These are phyloP conservation scores for Sphagnurus paluster DNA, from an alignment of 1,284 basidiomycete species.

Conservation along the genomic window DNA sequence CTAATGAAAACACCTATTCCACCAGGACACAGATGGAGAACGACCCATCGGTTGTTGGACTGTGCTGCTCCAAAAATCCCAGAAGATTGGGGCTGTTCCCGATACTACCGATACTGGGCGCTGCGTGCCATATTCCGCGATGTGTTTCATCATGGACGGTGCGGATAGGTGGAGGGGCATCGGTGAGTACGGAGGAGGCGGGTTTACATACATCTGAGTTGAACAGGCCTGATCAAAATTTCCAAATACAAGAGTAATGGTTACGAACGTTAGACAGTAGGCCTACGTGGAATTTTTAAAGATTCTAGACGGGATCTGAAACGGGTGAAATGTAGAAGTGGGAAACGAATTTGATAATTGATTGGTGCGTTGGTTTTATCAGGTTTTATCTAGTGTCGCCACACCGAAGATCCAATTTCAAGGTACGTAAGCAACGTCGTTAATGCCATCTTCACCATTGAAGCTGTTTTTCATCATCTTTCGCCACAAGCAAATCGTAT, in stretches of 20 bases:
- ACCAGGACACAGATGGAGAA: constrained; percentile 22
- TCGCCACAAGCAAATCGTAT: constrained; percentile 2
- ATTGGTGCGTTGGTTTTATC: too few species aligned
- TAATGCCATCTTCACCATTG: not conserved
- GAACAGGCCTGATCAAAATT: too few species aligned
- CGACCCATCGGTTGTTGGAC: constrained; percentile 19
- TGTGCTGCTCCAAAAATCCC: constrained; percentile 18
- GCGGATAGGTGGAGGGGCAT: not conserved
- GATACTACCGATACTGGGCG: constrained; percentile 14
- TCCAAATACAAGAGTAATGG: too few species aligned
- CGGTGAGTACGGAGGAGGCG: not conserved
- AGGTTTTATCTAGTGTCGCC: not conserved
- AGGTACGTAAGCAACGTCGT: not conserved
- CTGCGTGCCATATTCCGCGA: constrained; percentile 13
- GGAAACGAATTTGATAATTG: too few species aligned
- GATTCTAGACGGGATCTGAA: too few species aligned
- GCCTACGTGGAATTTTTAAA: too few species aligned
- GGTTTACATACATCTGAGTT: too few species aligned
- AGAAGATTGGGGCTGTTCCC: constrained; percentile 15
- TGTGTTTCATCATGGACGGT: constrained; percentile 21
- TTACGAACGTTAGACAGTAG: too few species aligned
- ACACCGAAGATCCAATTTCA: not conserved
- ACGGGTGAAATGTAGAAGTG: too few species aligned
- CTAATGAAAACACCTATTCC: constrained; percentile 20
- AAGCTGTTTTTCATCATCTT: constrained; percentile 4